Percentiles rank a stretch among this genome's conserved stretches.
phyloP scores from a whole-genome alignment of 179 eudicot species.

The Monotropa hypopitys region DNA sequence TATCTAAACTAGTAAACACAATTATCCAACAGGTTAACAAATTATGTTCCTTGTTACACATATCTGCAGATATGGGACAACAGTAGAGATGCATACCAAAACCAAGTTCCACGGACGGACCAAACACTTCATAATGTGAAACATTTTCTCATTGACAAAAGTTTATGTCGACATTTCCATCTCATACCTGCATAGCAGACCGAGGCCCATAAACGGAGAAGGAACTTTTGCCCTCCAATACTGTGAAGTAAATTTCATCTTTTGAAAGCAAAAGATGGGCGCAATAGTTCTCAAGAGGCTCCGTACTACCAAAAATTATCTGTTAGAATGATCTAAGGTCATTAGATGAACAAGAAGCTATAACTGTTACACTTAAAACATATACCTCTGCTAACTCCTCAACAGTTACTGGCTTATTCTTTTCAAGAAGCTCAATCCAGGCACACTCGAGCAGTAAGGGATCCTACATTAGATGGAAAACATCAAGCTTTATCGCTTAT shows the following conservation, averaged over 20 bases:
- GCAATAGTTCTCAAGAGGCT: constrained; percentile 88
- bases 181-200: constrained; percentile 49
- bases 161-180: not conserved
- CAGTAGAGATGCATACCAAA: not conserved
- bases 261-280: constrained; percentile 73
- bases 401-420: constrained; percentile 45
- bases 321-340: constrained; percentile 32
- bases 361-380: constrained; percentile 7
- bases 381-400: constrained; percentile 84
- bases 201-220: constrained; percentile 67
- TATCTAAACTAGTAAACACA: not conserved
- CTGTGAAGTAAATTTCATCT: constrained; percentile 77
- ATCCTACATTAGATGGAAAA: constrained; percentile 35
- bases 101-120: not conserved
- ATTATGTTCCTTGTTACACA: not conserved
- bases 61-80: not conserved
- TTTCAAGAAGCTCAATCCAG: constrained; percentile 88
- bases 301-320: constrained; percentile 85
- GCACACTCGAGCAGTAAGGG: constrained; percentile 80
- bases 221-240: constrained; percentile 50
- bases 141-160: not conserved
- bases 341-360: constrained; percentile 19
- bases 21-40: not conserved
- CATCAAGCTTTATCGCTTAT: not conserved
- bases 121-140: not conserved